A percentile compares a stretch with the other conserved stretches of the same genome.
phyloP scores from a whole-genome alignment of 2,329 filamentous ascomycete species.

The Purpureocillium takamizusanense region DNA sequence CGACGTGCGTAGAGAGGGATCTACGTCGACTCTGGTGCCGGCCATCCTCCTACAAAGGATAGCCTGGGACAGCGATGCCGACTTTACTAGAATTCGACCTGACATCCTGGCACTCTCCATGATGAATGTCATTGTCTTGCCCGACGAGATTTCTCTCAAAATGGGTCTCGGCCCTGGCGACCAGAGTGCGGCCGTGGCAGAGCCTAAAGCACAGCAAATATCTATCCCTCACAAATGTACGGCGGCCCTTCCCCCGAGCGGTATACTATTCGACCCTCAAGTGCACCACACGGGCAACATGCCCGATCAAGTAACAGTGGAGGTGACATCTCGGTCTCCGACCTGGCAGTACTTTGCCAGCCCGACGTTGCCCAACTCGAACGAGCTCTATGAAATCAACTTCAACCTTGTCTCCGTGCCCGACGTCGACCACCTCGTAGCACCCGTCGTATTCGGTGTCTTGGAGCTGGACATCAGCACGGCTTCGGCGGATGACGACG shows the following conservation, averaged over 20 bases:
- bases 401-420: slow-evolving; percentile 14
- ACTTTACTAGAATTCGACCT: slow-evolving; percentile 17
- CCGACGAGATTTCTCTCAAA: no score
- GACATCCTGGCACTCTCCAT: slow-evolving; percentile 11
- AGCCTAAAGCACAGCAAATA: no score
- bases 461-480: no score
- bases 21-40: slow-evolving; percentile 7
- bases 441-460: slow-evolving; percentile 11
- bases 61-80: slow-evolving; percentile 16
- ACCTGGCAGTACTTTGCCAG: slow-evolving; percentile 14
- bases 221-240: no score
- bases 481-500: no score
- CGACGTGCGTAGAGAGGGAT: slow-evolving; percentile 14
- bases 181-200: no score
- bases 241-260: no score
- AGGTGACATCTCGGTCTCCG: slow-evolving; percentile 15
- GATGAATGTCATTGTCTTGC: no score
- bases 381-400: slow-evolving; percentile 16
- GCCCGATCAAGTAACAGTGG: background rate
- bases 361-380: background rate
- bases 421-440: slow-evolving; percentile 9
- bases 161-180: no score
- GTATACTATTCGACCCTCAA: no score
- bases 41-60: slow-evolving; percentile 18
- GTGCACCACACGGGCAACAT: no score